Percentiles rank a stretch among this genome's conserved stretches.
Evolutionary conservation across 805 yeast genomes (phyloP).

Genomic region (Kregervanrija pseudodelftensis): DNA sequence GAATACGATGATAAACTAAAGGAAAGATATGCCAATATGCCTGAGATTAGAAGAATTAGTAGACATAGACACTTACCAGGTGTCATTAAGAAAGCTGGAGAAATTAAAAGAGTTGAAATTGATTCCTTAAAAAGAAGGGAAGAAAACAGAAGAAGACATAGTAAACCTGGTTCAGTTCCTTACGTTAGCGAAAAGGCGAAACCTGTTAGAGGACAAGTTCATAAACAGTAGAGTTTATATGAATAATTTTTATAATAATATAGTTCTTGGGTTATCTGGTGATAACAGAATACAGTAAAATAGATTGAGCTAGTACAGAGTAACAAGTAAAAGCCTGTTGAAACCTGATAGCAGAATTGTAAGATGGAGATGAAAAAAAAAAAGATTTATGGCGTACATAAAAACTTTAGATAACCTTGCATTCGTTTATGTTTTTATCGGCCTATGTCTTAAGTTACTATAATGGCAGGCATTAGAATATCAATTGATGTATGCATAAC

Average conservation of each 20-base stretch:
- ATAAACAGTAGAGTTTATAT: conserved; percentile 32
- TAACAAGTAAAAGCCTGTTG: too few relatives aligned
- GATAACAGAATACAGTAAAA: too few relatives aligned
- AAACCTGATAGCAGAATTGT: too few relatives aligned
- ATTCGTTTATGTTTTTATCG: too few relatives aligned
- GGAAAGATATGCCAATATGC: conserved; percentile 92
- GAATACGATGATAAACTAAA: conserved; percentile 90
- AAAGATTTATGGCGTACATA: too few relatives aligned
- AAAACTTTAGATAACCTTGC: too few relatives aligned
- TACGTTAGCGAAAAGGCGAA: conserved; percentile 70
- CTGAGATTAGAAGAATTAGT: conserved; percentile 83
- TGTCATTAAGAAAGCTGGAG: conserved; percentile 82
- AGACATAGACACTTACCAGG: conserved; percentile 90
- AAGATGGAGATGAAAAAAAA: too few relatives aligned
- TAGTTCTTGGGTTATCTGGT: too few relatives aligned
- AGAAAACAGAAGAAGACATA: conserved; percentile 73
- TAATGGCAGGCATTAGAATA: conserved; percentile 8
- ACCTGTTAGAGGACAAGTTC: conserved; percentile 79
- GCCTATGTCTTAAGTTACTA: too few relatives aligned
- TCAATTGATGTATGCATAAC: conserved; percentile 13
- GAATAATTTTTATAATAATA: too few relatives aligned
- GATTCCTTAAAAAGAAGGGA: conserved; percentile 73
- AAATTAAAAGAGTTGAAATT: conserved; percentile 71
- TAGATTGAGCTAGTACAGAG: too few relatives aligned
- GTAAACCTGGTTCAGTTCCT: conserved; percentile 54